A percentile compares a stretch with the other conserved stretches of the same genome.
Conservation (phyloP, 2,329 filamentous ascomycete species). For the Phyllosticta capitalensis region DNA sequence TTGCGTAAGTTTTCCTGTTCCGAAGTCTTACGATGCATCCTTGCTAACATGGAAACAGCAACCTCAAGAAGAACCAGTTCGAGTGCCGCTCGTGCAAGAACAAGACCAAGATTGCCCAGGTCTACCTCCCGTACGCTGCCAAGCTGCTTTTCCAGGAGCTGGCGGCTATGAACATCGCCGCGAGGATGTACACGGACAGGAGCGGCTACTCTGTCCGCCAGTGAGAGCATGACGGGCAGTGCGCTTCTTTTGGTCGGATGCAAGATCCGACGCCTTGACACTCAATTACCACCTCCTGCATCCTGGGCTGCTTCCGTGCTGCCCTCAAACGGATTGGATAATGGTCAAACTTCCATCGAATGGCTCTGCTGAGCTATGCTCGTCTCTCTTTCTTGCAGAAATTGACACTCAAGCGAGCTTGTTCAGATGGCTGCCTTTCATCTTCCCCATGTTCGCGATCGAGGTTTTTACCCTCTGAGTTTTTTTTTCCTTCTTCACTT, state of each 20-base stretch:
- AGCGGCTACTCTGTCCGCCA: slow-evolving; percentile 57
- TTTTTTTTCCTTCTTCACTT: neutral
- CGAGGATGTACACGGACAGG: slow-evolving; percentile 88
- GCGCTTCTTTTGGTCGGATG: neutral
- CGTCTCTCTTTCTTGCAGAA: no score
- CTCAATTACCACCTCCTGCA: neutral
- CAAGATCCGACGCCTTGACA: neutral
- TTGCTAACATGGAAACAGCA: slow-evolving; percentile 43
- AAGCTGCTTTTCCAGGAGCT: slow-evolving; percentile 98
- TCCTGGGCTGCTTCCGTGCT: neutral
- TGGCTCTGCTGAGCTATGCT: no score
- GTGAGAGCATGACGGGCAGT: neutral
- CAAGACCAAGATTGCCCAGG: slow-evolving; percentile 96
- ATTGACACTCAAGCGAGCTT: no score
- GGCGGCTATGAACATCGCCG: slow-evolving; percentile 95
- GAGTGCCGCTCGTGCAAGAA: slow-evolving; percentile 98
- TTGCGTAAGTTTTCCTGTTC: slow-evolving; percentile 66
- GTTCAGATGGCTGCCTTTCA: no score
- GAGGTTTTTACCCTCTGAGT: neutral
- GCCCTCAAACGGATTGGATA: neutral
- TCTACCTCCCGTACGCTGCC: slow-evolving; percentile 94
- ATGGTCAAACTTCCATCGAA: neutral
- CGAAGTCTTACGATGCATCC: slow-evolving; percentile 17
- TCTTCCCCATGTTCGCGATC: no score
- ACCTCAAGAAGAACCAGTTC: slow-evolving; percentile 90